A percentile compares a stretch with the other conserved stretches of the same genome.
These are phyloP conservation scores for Globisporangium orthogonon DNA, from an alignment of 352 stramenopile genomes.

Conservation along the genomic window DNA sequence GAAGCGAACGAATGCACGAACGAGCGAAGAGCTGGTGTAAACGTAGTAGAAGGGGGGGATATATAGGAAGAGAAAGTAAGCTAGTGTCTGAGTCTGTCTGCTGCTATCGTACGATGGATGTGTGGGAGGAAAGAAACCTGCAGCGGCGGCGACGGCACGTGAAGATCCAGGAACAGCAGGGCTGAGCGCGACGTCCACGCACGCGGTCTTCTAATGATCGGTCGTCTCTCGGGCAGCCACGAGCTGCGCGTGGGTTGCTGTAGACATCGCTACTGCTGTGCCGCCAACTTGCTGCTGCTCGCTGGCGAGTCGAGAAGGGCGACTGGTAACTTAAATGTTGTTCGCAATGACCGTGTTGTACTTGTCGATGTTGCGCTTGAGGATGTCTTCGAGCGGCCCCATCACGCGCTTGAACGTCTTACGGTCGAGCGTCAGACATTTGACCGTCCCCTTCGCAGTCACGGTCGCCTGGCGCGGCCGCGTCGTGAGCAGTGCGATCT, in stretches of 20 bases:
- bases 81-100: neutral
- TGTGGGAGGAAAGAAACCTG: neutral
- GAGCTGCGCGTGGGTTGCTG: neutral
- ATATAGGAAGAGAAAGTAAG: neutral
- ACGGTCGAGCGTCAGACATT: conserved; percentile 89
- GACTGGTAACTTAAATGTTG: conserved; percentile 62
- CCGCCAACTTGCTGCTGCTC: neutral
- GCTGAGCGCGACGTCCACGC: conserved; percentile 3
- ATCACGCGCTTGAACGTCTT: conserved; percentile 91
- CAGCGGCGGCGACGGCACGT: no score
- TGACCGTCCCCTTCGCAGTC: conserved; percentile 77
- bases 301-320: neutral
- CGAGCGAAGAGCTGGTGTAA: no score
- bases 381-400: conserved; percentile 85
- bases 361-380: conserved; percentile 90
- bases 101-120: conserved; percentile 10
- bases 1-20: no score
- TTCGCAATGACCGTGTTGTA: conserved; percentile 89
- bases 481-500: conserved; percentile 93
- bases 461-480: conserved; percentile 89
- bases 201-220: neutral
- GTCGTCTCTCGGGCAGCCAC: neutral
- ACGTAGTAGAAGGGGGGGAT: no score
- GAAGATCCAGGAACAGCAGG: neutral
- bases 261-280: neutral